These are phyloP conservation scores for Megacollybia marginata DNA, from an alignment of 768 basidiomycete genomes.

Conservation along the genomic window DNA sequence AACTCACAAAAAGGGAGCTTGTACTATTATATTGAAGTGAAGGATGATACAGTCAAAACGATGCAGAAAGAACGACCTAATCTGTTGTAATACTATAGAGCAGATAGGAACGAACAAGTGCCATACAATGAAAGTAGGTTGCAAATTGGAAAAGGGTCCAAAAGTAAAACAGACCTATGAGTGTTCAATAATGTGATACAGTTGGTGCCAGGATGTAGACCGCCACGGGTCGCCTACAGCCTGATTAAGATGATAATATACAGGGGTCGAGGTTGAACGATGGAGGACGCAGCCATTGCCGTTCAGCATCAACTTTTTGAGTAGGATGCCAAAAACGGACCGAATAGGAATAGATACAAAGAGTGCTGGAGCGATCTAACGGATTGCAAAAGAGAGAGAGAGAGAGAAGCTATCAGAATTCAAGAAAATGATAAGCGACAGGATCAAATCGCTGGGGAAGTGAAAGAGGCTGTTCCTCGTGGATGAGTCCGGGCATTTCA, in stretches of 20 bases:
- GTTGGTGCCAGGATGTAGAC: background rate
- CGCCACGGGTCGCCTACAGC: background rate
- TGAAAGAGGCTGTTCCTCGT: slow-evolving; percentile 51
- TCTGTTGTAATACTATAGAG: background rate
- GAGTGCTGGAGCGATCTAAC: background rate
- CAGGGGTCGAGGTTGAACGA: background rate
- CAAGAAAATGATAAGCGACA: slow-evolving; percentile 63
- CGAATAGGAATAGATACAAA: background rate
- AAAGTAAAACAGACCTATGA: background rate
- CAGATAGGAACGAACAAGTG: background rate
- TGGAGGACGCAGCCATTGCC: too few species aligned
- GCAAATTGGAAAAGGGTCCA: background rate
- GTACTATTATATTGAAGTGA: background rate
- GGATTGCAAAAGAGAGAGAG: background rate
- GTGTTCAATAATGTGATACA: background rate
- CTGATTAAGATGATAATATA: background rate
- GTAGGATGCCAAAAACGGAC: background rate
- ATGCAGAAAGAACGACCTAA: too few species aligned
- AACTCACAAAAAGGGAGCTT: background rate
- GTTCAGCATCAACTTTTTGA: background rate
- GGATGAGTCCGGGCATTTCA: slow-evolving; percentile 73
- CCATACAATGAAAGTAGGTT: background rate
- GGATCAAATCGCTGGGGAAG: slow-evolving; percentile 62
- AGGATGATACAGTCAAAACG: too few species aligned
- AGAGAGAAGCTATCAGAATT: slow-evolving; percentile 41